These are phyloP conservation scores for Talaromyces piceae DNA, from an alignment of 2,329 filamentous ascomycete genomes.

Conservation along the genomic window DNA sequence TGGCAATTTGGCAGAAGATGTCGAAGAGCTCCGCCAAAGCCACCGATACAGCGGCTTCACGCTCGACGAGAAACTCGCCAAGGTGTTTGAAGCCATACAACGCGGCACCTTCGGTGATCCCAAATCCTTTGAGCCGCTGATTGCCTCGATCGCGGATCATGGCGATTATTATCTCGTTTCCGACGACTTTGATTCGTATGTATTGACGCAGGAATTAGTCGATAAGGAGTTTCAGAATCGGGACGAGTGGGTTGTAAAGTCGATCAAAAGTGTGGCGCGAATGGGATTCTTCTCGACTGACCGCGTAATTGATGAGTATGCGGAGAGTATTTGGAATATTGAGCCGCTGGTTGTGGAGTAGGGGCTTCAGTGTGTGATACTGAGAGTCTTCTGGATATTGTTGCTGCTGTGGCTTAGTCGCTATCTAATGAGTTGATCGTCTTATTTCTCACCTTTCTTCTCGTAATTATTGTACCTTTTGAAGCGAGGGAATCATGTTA, in stretches of 20 bases:
- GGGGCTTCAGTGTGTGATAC: too few species aligned
- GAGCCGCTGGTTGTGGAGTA: slow-evolving; percentile 59
- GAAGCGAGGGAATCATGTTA: too few species aligned
- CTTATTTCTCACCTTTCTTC: background rate
- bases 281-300: slow-evolving; percentile 99
- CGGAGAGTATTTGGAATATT: slow-evolving; percentile 93
- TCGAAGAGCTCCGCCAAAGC: slow-evolving; percentile 86
- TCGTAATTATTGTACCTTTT: background rate
- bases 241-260: slow-evolving; percentile 87
- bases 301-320: slow-evolving; percentile 94
- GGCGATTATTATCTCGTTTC: slow-evolving; percentile 97
- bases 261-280: slow-evolving; percentile 75
- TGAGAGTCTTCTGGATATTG: background rate
- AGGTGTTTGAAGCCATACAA: slow-evolving; percentile 79
- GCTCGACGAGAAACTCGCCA: slow-evolving; percentile 66
- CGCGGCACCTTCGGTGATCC: slow-evolving; percentile 72
- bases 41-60: slow-evolving; percentile 77
- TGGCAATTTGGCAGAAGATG: slow-evolving; percentile 89
- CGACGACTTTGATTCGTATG: slow-evolving; percentile 93
- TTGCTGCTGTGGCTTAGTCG: background rate
- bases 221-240: slow-evolving; percentile 89
- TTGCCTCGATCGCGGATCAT: slow-evolving; percentile 80
- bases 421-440: too few species aligned
- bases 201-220: slow-evolving; percentile 82
- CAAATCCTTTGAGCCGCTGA: slow-evolving; percentile 70